Conservation (phyloP, 73 alveolate genomes). For the Paraurostyla sp. region DNA sequence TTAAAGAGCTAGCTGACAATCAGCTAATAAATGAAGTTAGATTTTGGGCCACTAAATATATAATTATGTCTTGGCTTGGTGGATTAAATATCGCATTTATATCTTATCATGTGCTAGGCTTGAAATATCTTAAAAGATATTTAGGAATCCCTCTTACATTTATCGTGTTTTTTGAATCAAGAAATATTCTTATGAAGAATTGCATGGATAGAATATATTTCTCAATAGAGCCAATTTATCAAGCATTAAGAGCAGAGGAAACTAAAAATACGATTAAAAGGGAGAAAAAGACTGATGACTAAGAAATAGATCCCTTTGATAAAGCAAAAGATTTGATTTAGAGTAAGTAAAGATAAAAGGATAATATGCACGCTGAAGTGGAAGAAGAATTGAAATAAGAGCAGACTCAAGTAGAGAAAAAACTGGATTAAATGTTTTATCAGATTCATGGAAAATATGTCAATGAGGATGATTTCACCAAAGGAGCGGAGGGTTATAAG, state of each 20-base stretch:
- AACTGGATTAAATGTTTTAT: not conserved
- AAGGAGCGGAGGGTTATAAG: not conserved
- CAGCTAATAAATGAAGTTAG: conserved; percentile 1
- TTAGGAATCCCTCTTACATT: conserved; percentile 26
- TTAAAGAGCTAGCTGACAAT: not conserved
- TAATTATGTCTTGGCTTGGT: not conserved
- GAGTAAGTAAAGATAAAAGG: not conserved
- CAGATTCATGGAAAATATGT: not conserved
- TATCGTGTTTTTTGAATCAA: not conserved
- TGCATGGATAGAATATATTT: conserved; percentile 23
- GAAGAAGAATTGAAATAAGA: not conserved
- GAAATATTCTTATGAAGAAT: not conserved
- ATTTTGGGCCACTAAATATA: conserved; percentile 40
- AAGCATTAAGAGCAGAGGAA: not conserved
- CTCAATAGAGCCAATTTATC: conserved; percentile 21
- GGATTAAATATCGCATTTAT: not conserved
- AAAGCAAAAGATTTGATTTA: not conserved
- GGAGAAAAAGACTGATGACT: not conserved
- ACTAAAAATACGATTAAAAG: not conserved
- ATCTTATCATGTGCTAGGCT: conserved; percentile 10
- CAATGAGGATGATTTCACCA: conserved; percentile 9
- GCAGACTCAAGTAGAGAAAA: not conserved
- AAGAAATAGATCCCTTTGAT: not conserved
- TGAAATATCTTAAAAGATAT: not conserved
- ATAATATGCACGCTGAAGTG: not conserved